Conservation (phyloP, 179 eudicot genomes). For the Beta lomatogona region DNA sequence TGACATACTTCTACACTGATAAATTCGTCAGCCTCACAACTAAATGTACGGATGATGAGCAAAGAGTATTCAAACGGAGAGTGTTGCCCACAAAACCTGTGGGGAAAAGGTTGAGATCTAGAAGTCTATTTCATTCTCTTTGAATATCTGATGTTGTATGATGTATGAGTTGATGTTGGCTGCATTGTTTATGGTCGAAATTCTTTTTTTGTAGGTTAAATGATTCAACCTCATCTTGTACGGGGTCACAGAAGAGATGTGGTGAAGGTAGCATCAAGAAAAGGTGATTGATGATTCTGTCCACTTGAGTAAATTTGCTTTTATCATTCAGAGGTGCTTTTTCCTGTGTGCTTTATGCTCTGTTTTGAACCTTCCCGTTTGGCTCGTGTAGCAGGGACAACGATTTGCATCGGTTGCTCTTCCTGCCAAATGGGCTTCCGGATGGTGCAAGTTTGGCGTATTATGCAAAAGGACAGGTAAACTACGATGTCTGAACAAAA, state of each 20-base stretch:
- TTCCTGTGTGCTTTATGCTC: not conserved
- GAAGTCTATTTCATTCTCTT: not conserved
- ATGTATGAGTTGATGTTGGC: not conserved
- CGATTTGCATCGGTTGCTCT: constrained; percentile 83
- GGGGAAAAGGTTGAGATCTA: constrained; percentile 34
- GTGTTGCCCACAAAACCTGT: constrained; percentile 27
- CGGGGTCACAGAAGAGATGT: constrained; percentile 46
- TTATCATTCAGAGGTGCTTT: not conserved
- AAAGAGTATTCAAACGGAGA: constrained; percentile 12
- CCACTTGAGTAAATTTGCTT: not conserved
- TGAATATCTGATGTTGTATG: not conserved
- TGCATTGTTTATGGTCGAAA: not conserved
- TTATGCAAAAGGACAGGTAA: constrained; percentile 88
- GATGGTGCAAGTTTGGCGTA: constrained; percentile 90
- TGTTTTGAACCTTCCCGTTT: not conserved
- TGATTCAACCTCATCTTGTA: constrained; percentile 34
- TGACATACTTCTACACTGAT: not conserved
- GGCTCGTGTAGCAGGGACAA: constrained; percentile 65
- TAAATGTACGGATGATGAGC: constrained; percentile 18
- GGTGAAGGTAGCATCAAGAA: constrained; percentile 61
- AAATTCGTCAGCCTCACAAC: constrained; percentile 6
- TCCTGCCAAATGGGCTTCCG: constrained; percentile 94
- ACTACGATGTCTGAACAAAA: not conserved
- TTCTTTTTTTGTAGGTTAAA: constrained; percentile 51
- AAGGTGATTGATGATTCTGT: constrained; percentile 47